A percentile compares a stretch with the other conserved stretches of the same genome.
These are phyloP conservation scores for Phellopilus nigrolimitatus DNA, from an alignment of 1,284 basidiomycete species.

Conservation along the genomic window DNA sequence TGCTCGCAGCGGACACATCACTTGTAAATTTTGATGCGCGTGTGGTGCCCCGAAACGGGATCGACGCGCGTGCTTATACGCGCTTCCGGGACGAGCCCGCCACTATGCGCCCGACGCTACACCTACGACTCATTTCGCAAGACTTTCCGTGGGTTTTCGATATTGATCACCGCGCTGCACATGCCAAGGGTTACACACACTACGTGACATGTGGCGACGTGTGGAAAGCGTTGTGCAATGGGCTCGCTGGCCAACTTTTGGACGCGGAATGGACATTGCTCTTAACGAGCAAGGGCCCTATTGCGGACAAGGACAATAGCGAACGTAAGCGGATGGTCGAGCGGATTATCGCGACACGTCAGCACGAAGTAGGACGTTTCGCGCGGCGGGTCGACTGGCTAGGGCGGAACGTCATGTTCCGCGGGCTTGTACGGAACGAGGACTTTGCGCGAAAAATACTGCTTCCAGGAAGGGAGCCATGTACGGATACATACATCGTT, in stretches of 20 bases:
- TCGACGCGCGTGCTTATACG: conserved; percentile 8
- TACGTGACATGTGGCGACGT: conserved; percentile 47
- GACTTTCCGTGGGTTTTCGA: conserved; percentile 24
- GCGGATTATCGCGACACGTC: conserved; percentile 31
- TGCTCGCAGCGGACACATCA: conserved; percentile 16
- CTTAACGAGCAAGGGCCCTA: conserved; percentile 30
- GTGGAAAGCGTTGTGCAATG: conserved; percentile 46
- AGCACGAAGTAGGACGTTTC: conserved; percentile 8
- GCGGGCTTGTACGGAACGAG: conserved; percentile 52
- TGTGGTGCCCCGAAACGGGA: conserved; percentile 5
- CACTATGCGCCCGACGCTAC: conserved; percentile 5
- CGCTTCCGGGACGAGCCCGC: conserved; percentile 7
- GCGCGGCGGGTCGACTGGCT: conserved; percentile 48
- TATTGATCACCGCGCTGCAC: conserved; percentile 8
- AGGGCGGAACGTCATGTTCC: conserved; percentile 49
- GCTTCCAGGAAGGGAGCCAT: conserved; percentile 37
- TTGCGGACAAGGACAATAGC: conserved; percentile 33
- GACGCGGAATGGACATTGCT: conserved; percentile 62
- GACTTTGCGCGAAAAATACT: conserved; percentile 45
- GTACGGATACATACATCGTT: conserved; percentile 36
- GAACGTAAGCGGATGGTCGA: conserved; percentile 36
- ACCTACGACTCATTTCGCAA: conserved; percentile 21
- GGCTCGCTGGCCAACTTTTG: conserved; percentile 44
- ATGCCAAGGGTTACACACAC: conserved; percentile 6
- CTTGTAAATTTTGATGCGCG: conserved; percentile 17